phyloP scores from a whole-genome alignment of 306 rosid species.

The Fragaria nilgerrensis region DNA sequence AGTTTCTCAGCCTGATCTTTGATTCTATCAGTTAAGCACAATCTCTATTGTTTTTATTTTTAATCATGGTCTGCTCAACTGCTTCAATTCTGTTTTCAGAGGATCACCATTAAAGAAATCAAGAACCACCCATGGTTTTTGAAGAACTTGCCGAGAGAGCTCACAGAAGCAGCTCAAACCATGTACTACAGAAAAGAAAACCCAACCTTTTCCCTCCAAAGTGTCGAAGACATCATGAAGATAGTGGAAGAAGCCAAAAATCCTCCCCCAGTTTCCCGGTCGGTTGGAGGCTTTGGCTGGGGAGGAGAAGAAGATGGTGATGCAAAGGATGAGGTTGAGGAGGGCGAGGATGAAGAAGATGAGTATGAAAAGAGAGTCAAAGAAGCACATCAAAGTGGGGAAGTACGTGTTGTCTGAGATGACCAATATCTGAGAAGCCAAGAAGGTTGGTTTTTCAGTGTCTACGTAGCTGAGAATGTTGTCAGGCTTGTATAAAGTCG shows the following conservation, averaged over 20 bases:
- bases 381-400: conserved; percentile 74
- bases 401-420: conserved; percentile 42
- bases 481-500: conserved; percentile 35
- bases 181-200: conserved; percentile 68
- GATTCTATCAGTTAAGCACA: not conserved
- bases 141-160: conserved; percentile 82
- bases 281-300: conserved; percentile 70
- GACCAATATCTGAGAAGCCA: conserved; percentile 24
- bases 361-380: conserved; percentile 74
- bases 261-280: conserved; percentile 53
- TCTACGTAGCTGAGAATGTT: conserved; percentile 30
- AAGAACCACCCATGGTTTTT: conserved; percentile 81
- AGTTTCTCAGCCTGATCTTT: not conserved
- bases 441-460: conserved; percentile 39
- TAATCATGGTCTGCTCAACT: conserved; percentile 17
- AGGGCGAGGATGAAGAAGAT: conserved; percentile 45
- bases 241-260: conserved; percentile 73
- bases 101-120: conserved; percentile 75
- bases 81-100: conserved; percentile 43
- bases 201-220: conserved; percentile 74
- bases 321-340: conserved; percentile 32
- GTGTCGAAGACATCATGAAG: conserved; percentile 64
- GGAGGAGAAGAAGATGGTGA: conserved; percentile 66
- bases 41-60: not conserved
- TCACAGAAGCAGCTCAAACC: conserved; percentile 73